phyloP scores from a whole-genome alignment of 345 rosid genomes.

The Bretschneidera sinensis region DNA sequence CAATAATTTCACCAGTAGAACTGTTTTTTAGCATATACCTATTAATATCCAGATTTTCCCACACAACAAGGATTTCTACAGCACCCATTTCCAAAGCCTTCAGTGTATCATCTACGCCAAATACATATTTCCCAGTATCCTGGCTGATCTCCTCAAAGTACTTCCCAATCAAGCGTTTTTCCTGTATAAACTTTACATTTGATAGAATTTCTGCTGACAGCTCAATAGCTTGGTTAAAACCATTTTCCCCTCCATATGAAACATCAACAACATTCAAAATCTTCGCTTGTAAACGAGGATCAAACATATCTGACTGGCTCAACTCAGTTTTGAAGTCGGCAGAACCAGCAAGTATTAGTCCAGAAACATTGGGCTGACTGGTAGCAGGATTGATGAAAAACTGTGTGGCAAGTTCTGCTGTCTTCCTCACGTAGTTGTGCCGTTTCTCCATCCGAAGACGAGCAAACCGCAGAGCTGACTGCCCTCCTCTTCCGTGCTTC shows the following conservation, averaged over 20 bases:
- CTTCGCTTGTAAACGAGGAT: constrained; percentile 93
- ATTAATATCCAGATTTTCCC: constrained; percentile 86
- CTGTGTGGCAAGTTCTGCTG: constrained; percentile 95
- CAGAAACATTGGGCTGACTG: constrained; percentile 91
- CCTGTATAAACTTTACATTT: constrained; percentile 93
- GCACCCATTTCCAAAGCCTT: constrained; percentile 92
- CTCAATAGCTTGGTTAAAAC: constrained; percentile 91
- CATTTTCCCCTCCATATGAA: constrained; percentile 91
- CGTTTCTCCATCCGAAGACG: constrained; percentile 95
- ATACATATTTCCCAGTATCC: constrained; percentile 86
- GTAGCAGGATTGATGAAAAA: constrained; percentile 82
- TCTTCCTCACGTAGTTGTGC: constrained; percentile 87
- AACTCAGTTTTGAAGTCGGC: constrained; percentile 95
- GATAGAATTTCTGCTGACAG: constrained; percentile 83
- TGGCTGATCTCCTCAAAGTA: constrained; percentile 95
- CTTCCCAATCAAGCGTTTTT: constrained; percentile 78
- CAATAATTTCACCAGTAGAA: constrained; percentile 46
- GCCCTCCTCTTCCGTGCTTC: constrained; percentile 98
- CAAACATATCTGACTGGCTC: constrained; percentile 93
- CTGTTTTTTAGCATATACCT: constrained; percentile 65
- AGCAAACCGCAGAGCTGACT: constrained; percentile 94
- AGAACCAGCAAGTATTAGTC: constrained; percentile 90
- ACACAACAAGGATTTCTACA: constrained; percentile 79
- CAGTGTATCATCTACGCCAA: constrained; percentile 82
- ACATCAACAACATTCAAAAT: constrained; percentile 88